These are phyloP conservation scores for Leonotis leonurus DNA, from an alignment of 257 asterid species.

Conservation along the genomic window DNA sequence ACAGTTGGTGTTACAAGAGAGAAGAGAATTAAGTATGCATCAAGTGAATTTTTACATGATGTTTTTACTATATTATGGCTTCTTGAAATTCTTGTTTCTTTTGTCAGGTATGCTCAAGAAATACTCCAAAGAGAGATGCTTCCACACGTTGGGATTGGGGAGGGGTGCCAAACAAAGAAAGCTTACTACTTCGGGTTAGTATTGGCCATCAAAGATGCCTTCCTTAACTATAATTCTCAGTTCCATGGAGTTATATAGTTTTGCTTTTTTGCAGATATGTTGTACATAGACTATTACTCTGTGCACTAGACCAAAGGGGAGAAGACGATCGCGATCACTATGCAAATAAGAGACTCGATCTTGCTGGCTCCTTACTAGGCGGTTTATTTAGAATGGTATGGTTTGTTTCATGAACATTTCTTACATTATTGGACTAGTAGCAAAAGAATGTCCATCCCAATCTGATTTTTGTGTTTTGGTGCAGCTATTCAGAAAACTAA, in stretches of 20 bases:
- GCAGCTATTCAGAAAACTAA: slow-evolving; percentile 74
- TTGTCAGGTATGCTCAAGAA: slow-evolving; percentile 64
- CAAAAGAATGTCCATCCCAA: slow-evolving; percentile 1
- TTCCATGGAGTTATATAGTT: neutral
- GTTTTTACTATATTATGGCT: neutral
- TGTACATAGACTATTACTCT: slow-evolving; percentile 61
- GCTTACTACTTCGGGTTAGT: slow-evolving; percentile 80
- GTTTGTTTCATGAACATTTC: neutral
- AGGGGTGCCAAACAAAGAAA: slow-evolving; percentile 66
- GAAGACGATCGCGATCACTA: slow-evolving; percentile 86
- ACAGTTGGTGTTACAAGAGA: slow-evolving; percentile 83
- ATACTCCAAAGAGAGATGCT: slow-evolving; percentile 90
- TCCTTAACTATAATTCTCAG: neutral
- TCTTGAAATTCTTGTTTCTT: neutral
- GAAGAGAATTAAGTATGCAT: slow-evolving; percentile 68
- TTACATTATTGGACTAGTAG: neutral
- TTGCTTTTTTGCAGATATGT: slow-evolving; percentile 44
- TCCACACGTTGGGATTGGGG: slow-evolving; percentile 82
- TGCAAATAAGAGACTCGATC: slow-evolving; percentile 83
- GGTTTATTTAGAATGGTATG: slow-evolving; percentile 66
- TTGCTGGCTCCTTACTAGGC: slow-evolving; percentile 82
- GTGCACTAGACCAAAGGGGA: slow-evolving; percentile 72
- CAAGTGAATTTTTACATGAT: neutral
- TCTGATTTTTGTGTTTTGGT: slow-evolving; percentile 7
- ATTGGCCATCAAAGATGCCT: neutral